Evolutionary conservation across 2,329 filamentous ascomycete genomes (phyloP).

Genomic region (Nigrograna mackinnonii): DNA sequence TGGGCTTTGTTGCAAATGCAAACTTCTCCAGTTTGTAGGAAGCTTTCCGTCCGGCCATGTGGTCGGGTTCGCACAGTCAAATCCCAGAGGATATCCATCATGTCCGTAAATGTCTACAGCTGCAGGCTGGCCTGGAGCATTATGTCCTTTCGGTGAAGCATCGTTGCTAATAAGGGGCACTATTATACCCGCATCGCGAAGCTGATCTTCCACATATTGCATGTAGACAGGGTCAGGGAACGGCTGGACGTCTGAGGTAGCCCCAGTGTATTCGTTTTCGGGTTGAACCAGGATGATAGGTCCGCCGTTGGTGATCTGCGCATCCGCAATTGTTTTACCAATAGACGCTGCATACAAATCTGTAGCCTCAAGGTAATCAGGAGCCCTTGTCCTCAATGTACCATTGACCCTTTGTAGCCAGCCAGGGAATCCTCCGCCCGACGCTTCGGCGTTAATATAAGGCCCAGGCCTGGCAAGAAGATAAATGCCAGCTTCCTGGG

Average conservation of each 20-base stretch:
- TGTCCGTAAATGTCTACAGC: constrained; percentile 69
- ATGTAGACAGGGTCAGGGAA: constrained; percentile 73
- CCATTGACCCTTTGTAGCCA: constrained; percentile 75
- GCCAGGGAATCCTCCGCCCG: constrained; percentile 78
- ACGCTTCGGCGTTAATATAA: constrained; percentile 78
- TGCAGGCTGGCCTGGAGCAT: constrained; percentile 63
- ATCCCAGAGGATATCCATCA: constrained; percentile 65
- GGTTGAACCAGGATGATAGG: constrained; percentile 79
- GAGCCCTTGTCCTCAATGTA: constrained; percentile 64
- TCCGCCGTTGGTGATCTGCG: constrained; percentile 81
- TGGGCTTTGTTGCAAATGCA: constrained; percentile 65
- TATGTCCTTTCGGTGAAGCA: constrained; percentile 61
- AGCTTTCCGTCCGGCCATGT: constrained; percentile 62
- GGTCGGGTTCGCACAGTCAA: constrained; percentile 64
- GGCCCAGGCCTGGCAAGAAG: constrained; percentile 71
- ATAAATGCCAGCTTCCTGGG: constrained; percentile 73
- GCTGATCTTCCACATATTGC: constrained; percentile 70
- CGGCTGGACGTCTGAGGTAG: constrained; percentile 46
- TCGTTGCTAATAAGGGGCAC: constrained; percentile 80
- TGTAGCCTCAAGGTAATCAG: constrained; percentile 67
- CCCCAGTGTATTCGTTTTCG: constrained; percentile 76
- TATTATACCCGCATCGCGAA: constrained; percentile 68
- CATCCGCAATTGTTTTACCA: constrained; percentile 68
- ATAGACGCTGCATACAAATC: constrained; percentile 66
- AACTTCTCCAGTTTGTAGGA: constrained; percentile 58